Evolutionary conservation across 352 stramenopile genomes (phyloP), one percentile per base, ranked within the genome.

Genomic region (Phytophthora aleatoria): DNA sequence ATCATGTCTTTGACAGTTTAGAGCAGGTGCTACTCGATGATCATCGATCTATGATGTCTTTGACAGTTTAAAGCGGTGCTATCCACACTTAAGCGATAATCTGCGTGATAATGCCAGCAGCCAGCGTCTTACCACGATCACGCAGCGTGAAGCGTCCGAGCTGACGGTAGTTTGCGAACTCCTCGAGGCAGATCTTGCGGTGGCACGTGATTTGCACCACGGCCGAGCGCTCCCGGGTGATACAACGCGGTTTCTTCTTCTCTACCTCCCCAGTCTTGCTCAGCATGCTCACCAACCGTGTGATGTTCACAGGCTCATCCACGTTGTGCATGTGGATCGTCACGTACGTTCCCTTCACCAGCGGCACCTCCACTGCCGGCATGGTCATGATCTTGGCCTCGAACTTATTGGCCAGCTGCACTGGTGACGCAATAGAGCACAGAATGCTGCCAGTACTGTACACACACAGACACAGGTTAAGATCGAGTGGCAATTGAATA

Each of bases 331-430:
- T 83, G 69, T 96, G 86, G 57, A 95, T 87, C 45, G 85, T 93
- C 72, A 94, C 64, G 57, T 74, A 85, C 35, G 86, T 89, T 47
- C 88, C 88, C 61, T 95, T 95, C 26, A 96, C 85, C 4, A 96
- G 71, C 42, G 88, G 88, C 55, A 94, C 84, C 52, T 96, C 84
- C 11, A 96, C 81, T 3, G 82, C 75, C 0, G 88, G 85, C 85
- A 96, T 94, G 1, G 87, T 95, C 83, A 95, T 93, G 65, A 96
- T 96, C 81, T 96, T 93, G 48, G 87, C 87, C 62, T 96, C 86
- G 35, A 96, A 94, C 49, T 79, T 79, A 24, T 76, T 79, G 15
- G 85, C 87, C 5, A 90, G 76, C 8, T 75, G 77, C 60, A 96
- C 84, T 0, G 88, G 88, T 9, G 80, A 91, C 45, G 78, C 76